Conservation (phyloP, 345 rosid species). For the Citrus sinensis region DVS_A1.0 CM039161.1:4906501-4907000, state of each 20-base stretch:
- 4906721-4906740: constrained; percentile 57
- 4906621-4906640: constrained; percentile 52
- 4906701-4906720: constrained; percentile 72
- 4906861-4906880: constrained; percentile 94
- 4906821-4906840: constrained; percentile 46
- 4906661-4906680: constrained; percentile 84
- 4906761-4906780: constrained; percentile 80
- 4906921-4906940: constrained; percentile 61
- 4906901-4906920: constrained; percentile 52
- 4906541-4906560: constrained; percentile 77
- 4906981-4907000: constrained; percentile 71
- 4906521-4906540: constrained; percentile 48
- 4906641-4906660: constrained; percentile 54
- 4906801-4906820: constrained; percentile 75
- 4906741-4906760: constrained; percentile 58
- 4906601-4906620: constrained; percentile 58
- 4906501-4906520: constrained; percentile 66
- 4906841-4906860: constrained; percentile 63
- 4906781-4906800: constrained; percentile 81
- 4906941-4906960: constrained; percentile 76
- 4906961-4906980: constrained; percentile 75
- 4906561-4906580: constrained; percentile 83
- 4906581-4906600: constrained; percentile 90
- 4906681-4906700: constrained; percentile 70
- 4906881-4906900: constrained; percentile 79